Evolutionary conservation across 257 asterid genomes (phyloP), one percentile per base, ranked within the genome.

Genomic region (Solanum chilense): DNA sequence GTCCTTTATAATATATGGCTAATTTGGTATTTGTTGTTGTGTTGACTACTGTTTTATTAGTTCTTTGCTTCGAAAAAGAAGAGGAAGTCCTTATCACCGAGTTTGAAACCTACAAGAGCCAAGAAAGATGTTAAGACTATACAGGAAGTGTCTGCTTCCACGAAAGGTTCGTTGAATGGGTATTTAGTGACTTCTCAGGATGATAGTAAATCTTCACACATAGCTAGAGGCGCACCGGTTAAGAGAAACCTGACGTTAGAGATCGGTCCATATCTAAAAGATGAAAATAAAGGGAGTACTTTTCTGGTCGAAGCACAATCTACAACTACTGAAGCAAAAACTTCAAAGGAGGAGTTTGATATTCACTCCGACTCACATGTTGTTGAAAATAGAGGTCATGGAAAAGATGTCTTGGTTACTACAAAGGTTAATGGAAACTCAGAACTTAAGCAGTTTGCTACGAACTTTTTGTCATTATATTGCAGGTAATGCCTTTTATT

Each of bases 51-150:
- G 87, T 73, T 56, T 39, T 23, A 37, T 85, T 92, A 97, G 99
- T 95, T 92, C 90, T 97, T 94, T 91, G 89, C 94, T 83, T 94
- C 98, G 10, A 94, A 90, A 87, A 95, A 97, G 94, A 95, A 93
- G 94, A 94, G 98, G 92, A 95, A 93, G 93, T 47, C 87, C 91
- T 49, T 87, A 83, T 94, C 99, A 70, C 98, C 98, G n/a, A 88
- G 86, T 42, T 80, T 92, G 44, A 93, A 90, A 91, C 75, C 93
- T 60, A 94, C 92, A 92, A 90, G 91, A 91, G 87, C 81, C 47
- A 95, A 91, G 91, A 91, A 90, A 86, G 98, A 92, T 88, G 92
- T 92, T 37, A 94, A 89, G 89, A 85, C 15, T 86, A 89, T 89
- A 85, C 60, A 18, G 66, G 95, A 92, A 80, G 94, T 91, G 85